Percentiles rank a stretch among this genome's conserved stretches.
These are phyloP conservation scores for Solanum pinnatisectum DNA, from an alignment of 257 asterid species.

Conservation along the genomic window DNA sequence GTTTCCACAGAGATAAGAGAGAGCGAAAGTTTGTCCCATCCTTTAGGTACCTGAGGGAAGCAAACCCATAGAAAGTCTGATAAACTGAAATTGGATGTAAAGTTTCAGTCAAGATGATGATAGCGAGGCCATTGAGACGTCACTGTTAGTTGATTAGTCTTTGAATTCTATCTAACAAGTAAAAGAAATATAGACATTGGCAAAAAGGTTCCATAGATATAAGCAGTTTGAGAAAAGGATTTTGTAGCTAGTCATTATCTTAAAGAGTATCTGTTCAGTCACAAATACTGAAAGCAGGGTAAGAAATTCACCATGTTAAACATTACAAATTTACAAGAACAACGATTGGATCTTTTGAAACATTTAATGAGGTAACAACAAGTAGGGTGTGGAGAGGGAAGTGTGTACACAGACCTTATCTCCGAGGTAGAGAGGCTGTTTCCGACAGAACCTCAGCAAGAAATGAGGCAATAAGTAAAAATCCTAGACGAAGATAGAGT, in stretches of 20 bases:
- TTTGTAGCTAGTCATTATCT: neutral
- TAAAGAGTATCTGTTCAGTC: neutral
- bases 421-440: neutral
- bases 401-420: neutral
- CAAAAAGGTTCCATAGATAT: neutral
- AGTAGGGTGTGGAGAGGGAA: neutral
- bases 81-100: neutral
- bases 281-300: neutral
- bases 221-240: neutral
- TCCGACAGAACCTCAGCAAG: neutral
- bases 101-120: neutral
- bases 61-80: neutral
- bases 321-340: neutral
- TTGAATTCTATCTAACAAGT: neutral
- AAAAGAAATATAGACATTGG: neutral
- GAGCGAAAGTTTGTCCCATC: slow-evolving; percentile 38
- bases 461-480: neutral
- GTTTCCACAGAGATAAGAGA: slow-evolving; percentile 29
- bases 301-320: neutral
- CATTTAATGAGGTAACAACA: neutral
- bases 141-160: neutral
- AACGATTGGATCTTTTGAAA: neutral
- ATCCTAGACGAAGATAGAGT: neutral
- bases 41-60: slow-evolving; percentile 37
- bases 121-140: neutral